These are phyloP conservation scores for Termitomyces sp. DNA, from an alignment of 768 basidiomycete species.

Conservation along the genomic window DNA sequence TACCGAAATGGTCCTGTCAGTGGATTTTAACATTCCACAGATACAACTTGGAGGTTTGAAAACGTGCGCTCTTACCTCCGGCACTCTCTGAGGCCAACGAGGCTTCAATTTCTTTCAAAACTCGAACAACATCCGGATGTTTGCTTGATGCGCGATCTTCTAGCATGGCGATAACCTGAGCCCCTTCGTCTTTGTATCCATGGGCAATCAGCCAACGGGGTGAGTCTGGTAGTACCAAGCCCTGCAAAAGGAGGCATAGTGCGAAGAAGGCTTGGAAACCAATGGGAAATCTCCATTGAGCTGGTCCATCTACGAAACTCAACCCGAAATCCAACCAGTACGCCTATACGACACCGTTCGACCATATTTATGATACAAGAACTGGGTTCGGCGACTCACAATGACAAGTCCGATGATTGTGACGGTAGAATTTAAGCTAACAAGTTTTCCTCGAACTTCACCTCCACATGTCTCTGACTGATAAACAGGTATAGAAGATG, in stretches of 20 bases:
- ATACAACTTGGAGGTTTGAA: neutral
- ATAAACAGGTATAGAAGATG: slow-evolving; percentile 34
- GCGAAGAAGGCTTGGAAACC: slow-evolving; percentile 36
- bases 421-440: slow-evolving; percentile 31
- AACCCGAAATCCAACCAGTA: slow-evolving; percentile 38
- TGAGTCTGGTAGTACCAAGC: slow-evolving; percentile 28
- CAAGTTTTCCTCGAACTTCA: slow-evolving; percentile 26
- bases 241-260: slow-evolving; percentile 28
- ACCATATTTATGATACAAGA: neutral
- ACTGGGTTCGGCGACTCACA: slow-evolving; percentile 13
- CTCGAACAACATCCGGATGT: slow-evolving; percentile 27
- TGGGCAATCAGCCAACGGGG: slow-evolving; percentile 36
- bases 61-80: slow-evolving; percentile 19
- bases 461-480: slow-evolving; percentile 34
- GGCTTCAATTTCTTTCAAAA: slow-evolving; percentile 29
- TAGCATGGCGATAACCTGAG: slow-evolving; percentile 27
- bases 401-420: slow-evolving; percentile 35
- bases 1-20: slow-evolving; percentile 29
- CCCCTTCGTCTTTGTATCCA: slow-evolving; percentile 27
- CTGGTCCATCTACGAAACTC: slow-evolving; percentile 26
- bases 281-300: slow-evolving; percentile 22
- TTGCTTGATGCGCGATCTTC: slow-evolving; percentile 24
- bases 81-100: slow-evolving; percentile 31
- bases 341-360: slow-evolving; percentile 15
- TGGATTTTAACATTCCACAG: neutral